Evolutionary conservation across 2,329 filamentous ascomycete genomes (phyloP), one percentile per base, ranked within the genome.

Genomic region (Monosporascus sp.): DNA sequence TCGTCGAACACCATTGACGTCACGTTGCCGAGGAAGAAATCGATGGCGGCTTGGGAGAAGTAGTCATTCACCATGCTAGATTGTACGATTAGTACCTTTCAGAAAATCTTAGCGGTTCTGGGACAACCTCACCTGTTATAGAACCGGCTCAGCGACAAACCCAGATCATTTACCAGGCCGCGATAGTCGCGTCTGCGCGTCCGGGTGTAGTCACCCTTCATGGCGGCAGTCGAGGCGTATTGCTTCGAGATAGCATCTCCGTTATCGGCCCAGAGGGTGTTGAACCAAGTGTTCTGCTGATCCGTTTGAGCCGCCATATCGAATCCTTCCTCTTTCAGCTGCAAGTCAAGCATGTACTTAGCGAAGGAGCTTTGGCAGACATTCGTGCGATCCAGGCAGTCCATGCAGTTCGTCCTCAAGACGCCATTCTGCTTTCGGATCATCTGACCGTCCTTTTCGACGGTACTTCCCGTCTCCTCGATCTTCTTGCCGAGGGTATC

Each of bases 331-430:
- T 82, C 78, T 53, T 82, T 86, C 2, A 99, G 77, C 65, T 97
- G 91, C 35, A 79, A 68, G 60, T 97, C 91, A 2, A 99, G 78
- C 59, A 90, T 88, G 65, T 87, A 84, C 64, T 91, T 89, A 5
- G 84, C 94, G 67, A 92, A 92, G 0, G 91, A 94, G 65, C 90
- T 96, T 70, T 97, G 93, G 41, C 92, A 91, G 22, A 99, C 92
- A 61, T 97, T 97, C 2, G 94, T 99, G 22, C 94, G 84, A 68
- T 99, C 94, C 9, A 99, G 76, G 63, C 94, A 99, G 66, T 99
- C 94, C 94, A 99, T 97, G 70, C 94, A 99, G 66, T 99, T 99
- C 2, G 91, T 97, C 52, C 94, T 81, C n/a, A 97, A 69, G 7
- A 96, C 82, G 1, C 92, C 92, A 26, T 74, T 78, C 67, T 97